Percentiles rank a stretch among this genome's conserved stretches.
These are phyloP conservation scores for Notholithocarpus densiflorus DNA, from an alignment of 306 rosid genomes.

Conservation along the genomic window DNA sequence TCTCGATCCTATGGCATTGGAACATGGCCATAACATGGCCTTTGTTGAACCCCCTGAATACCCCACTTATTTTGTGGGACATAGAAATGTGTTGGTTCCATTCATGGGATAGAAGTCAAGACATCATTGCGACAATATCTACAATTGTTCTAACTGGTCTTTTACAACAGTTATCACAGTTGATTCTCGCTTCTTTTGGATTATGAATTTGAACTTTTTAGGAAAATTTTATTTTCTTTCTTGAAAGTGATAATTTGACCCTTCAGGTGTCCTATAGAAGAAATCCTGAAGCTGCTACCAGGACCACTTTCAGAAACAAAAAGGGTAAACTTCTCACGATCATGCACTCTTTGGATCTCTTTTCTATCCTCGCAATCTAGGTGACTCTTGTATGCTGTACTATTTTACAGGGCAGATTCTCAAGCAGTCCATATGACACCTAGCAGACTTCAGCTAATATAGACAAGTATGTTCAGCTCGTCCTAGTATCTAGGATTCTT, in stretches of 20 bases:
- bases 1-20: not conserved
- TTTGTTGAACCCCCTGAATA: not conserved
- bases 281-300: constrained; percentile 83
- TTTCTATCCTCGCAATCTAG: not conserved
- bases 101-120: not conserved
- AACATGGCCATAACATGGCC: not conserved
- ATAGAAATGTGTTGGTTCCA: not conserved
- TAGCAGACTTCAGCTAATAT: constrained; percentile 51
- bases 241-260: constrained; percentile 21
- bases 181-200: constrained; percentile 10
- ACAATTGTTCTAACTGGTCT: not conserved
- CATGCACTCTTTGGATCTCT: constrained; percentile 12
- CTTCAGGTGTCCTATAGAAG: constrained; percentile 95
- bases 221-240: not conserved
- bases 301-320: constrained; percentile 93
- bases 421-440: constrained; percentile 70
- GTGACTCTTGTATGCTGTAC: constrained; percentile 13
- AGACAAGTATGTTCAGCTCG: constrained; percentile 56
- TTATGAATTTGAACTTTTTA: constrained; percentile 3
- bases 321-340: constrained; percentile 55
- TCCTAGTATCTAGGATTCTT: constrained; percentile 25
- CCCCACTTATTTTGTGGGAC: not conserved
- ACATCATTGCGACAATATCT: not conserved
- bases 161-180: constrained; percentile 3
- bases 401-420: constrained; percentile 70